These are phyloP conservation scores for Limonium bicolor DNA, from an alignment of 148 eudicot genomes.

Conservation along the genomic window DNA sequence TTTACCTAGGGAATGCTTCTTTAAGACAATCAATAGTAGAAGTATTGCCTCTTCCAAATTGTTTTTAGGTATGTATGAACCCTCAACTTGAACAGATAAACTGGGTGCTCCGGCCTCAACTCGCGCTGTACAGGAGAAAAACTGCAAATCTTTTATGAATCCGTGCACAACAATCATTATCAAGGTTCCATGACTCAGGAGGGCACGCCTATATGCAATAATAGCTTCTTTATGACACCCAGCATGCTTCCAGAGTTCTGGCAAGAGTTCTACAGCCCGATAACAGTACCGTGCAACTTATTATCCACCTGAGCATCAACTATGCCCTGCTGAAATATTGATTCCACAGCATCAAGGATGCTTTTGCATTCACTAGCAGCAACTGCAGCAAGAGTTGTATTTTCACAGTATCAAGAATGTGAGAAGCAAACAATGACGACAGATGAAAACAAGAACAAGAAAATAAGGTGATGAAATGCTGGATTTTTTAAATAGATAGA, in stretches of 20 bases:
- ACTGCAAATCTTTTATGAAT: conserved; percentile 70
- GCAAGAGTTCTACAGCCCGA: conserved; percentile 87
- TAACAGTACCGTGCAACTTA: conserved; percentile 83
- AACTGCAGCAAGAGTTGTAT: conserved; percentile 51
- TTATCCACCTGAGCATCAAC: conserved; percentile 62
- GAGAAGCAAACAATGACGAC: background rate
- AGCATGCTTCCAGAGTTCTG: conserved; percentile 76
- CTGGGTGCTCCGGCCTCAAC: conserved; percentile 79
- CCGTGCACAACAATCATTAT: conserved; percentile 78
- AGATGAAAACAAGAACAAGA: background rate
- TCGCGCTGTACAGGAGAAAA: conserved; percentile 70
- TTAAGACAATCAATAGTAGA: conserved; percentile 70
- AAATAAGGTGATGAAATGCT: background rate
- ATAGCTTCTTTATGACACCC: conserved; percentile 60
- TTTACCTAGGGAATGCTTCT: conserved; percentile 63
- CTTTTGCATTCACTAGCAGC: conserved; percentile 86
- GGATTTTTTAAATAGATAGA: background rate
- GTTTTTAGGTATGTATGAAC: conserved; percentile 77
- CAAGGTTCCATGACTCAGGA: conserved; percentile 87
- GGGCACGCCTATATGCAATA: conserved; percentile 77
- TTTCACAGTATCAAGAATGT: too few species aligned
- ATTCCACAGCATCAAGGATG: conserved; percentile 90
- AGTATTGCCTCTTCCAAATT: conserved; percentile 91
- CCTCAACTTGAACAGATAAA: conserved; percentile 69
- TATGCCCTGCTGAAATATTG: conserved; percentile 65